Conservation (phyloP, 257 asterid species). For the Solanum arcanum region DNA sequence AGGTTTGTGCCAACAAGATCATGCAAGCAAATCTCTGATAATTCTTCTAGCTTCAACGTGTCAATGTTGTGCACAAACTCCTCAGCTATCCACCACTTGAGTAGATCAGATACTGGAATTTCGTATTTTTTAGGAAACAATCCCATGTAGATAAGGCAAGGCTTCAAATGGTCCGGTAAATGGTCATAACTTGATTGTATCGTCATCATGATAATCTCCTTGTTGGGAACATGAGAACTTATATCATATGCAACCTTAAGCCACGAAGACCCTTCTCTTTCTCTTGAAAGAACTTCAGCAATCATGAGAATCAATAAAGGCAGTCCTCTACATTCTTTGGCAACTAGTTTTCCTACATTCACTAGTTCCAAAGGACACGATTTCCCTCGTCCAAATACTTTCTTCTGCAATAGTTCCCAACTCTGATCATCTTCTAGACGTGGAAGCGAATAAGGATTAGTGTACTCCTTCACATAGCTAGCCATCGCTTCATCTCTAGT, state of each 20-base stretch:
- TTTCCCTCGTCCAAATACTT: neutral
- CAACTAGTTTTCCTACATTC: neutral
- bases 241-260: neutral
- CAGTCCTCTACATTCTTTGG: neutral
- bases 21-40: neutral
- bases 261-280: neutral
- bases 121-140: neutral
- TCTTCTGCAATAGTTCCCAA: neutral
- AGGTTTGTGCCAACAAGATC: neutral
- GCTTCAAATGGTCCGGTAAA: neutral
- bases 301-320: neutral
- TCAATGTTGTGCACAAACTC: neutral
- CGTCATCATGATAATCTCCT: too few species aligned
- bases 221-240: neutral
- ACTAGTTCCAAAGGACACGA: neutral
- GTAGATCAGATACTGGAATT: neutral
- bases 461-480: fast-evolving
- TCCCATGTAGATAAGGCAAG: neutral
- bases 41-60: neutral
- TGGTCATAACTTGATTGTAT: neutral
- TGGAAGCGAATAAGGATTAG: neutral
- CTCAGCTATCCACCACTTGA: neutral
- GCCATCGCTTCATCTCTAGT: neutral
- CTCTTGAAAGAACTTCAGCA: neutral
- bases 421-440: neutral